A percentile compares a stretch with the other conserved stretches of the same genome.
Evolutionary conservation across 176 grass and related monocot genomes (phyloP).

Genomic region (Chrysopogon serrulatus): DNA sequence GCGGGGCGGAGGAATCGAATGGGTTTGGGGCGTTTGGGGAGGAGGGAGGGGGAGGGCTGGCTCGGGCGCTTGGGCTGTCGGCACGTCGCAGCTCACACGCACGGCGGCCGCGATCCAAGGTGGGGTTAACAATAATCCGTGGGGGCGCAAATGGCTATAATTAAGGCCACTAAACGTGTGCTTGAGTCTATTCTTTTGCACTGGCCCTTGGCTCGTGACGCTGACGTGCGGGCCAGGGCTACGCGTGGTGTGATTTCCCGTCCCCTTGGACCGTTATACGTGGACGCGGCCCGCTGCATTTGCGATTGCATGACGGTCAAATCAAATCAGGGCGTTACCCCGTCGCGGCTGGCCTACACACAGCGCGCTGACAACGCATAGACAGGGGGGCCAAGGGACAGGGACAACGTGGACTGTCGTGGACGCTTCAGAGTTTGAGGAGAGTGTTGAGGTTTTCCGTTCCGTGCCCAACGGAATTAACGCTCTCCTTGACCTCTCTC

Average conservation of each 20-base stretch:
- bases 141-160: neutral
- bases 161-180: neutral
- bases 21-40: neutral
- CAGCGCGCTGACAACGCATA: neutral
- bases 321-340: neutral
- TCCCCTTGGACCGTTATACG: neutral
- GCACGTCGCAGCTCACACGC: conserved; percentile 27
- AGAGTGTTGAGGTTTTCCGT: neutral
- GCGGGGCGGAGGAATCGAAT: conserved; percentile 22
- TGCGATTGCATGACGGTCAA: neutral
- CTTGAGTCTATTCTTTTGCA: neutral
- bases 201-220: neutral
- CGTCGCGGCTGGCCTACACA: neutral
- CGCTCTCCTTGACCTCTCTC: neutral
- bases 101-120: conserved; percentile 31
- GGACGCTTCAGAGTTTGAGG: neutral
- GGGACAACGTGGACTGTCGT: neutral
- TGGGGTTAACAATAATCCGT: conserved; percentile 12
- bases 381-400: neutral
- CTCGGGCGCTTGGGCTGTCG: neutral
- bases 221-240: conserved; percentile 1
- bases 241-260: neutral
- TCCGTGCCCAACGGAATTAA: neutral
- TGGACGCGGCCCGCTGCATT: neutral
- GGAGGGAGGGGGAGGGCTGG: neutral